Percentiles rank a stretch among this genome's conserved stretches.
Conservation (phyloP, 345 rosid genomes). For the Murraya koenigii region DNA sequence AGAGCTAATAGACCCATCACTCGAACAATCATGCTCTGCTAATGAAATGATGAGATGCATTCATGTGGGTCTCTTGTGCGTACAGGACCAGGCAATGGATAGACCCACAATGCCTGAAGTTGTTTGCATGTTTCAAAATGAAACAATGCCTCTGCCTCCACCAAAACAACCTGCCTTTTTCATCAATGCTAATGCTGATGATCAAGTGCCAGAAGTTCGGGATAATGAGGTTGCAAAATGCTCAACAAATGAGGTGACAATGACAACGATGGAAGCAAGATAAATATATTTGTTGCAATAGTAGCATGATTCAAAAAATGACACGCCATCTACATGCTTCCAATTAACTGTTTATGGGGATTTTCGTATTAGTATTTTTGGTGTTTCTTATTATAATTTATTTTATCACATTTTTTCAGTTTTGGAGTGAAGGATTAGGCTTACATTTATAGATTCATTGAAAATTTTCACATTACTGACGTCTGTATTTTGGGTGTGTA, state of each 20-base stretch:
- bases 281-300: too few species aligned
- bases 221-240: not conserved
- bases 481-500: too few species aligned
- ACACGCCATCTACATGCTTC: too few species aligned
- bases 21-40: not conserved
- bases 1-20: not conserved
- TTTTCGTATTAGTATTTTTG: too few species aligned
- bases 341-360: too few species aligned
- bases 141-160: not conserved
- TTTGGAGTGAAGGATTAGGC: too few species aligned
- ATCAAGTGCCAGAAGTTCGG: not conserved
- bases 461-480: too few species aligned
- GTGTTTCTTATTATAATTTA: too few species aligned
- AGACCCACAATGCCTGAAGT: slow-evolving; percentile 13
- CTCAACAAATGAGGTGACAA: not conserved
- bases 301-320: too few species aligned
- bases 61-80: slow-evolving; percentile 17
- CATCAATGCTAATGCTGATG: too few species aligned
- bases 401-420: too few species aligned
- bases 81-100: not conserved
- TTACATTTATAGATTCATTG: too few species aligned
- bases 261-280: not conserved
- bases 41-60: slow-evolving; percentile 1
- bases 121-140: slow-evolving; percentile 7
- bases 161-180: slow-evolving; percentile 2